phyloP scores from a whole-genome alignment of 257 asterid species.

The Gentiana dahurica region DNA sequence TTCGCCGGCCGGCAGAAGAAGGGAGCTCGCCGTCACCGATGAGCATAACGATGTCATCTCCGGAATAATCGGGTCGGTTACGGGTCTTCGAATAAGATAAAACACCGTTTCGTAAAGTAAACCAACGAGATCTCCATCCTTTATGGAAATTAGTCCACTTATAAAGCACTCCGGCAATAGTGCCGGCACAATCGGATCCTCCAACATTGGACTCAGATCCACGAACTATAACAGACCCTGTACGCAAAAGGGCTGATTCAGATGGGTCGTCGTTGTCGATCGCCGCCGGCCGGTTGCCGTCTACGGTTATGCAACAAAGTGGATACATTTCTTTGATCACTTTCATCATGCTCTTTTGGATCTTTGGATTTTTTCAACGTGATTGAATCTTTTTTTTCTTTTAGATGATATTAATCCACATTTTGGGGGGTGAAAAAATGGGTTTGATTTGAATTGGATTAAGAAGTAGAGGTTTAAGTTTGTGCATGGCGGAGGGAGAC shows the following conservation, averaged over 20 bases:
- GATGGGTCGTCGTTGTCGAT: constrained; percentile 49
- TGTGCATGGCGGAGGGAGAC: constrained; percentile 1
- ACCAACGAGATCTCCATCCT: constrained; percentile 98
- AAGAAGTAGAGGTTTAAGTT: neutral
- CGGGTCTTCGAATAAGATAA: constrained; percentile 68
- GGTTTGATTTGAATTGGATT: too few relatives aligned
- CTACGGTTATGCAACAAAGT: constrained; percentile 76
- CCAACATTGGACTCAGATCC: constrained; percentile 67
- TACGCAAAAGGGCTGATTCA: constrained; percentile 58
- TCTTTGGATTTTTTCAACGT: neutral
- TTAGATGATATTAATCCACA: too few relatives aligned
- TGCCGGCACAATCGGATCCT: constrained; percentile 46
- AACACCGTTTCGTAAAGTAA: constrained; percentile 60
- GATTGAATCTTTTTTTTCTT: neutral
- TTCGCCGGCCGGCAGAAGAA: constrained; percentile 23
- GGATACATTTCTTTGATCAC: constrained; percentile 87
- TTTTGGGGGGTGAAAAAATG: too few relatives aligned
- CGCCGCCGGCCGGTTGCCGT: constrained; percentile 31
- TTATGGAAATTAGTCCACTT: constrained; percentile 93
- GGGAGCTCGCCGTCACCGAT: constrained; percentile 19
- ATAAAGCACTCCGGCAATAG: constrained; percentile 64
- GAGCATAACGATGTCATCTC: constrained; percentile 26
- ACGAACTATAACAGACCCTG: constrained; percentile 54
- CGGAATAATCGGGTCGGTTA: constrained; percentile 35
- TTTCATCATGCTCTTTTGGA: constrained; percentile 33